A percentile compares a stretch with the other conserved stretches of the same genome.
Conservation (phyloP, 257 asterid genomes). For the Mentha longifolia region DNA sequence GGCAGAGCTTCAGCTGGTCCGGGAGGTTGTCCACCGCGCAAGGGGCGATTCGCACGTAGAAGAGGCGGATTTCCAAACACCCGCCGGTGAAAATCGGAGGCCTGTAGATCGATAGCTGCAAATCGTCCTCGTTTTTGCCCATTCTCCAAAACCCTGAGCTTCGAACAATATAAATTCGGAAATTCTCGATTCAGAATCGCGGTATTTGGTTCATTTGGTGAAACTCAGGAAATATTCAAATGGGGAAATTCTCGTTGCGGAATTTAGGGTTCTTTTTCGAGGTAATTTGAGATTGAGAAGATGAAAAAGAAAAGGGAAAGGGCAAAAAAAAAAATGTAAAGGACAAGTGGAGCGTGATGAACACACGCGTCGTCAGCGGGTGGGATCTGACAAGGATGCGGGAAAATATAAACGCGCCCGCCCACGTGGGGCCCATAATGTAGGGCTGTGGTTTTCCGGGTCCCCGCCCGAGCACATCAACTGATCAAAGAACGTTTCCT, state of each 20-base stretch:
- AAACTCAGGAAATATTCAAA: not conserved
- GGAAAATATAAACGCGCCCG: constrained; percentile 22
- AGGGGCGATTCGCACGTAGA: constrained; percentile 75
- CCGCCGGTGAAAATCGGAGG: constrained; percentile 71
- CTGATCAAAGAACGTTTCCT: too few species aligned
- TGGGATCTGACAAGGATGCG: constrained; percentile 13
- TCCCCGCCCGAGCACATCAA: constrained; percentile 11
- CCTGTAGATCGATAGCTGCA: constrained; percentile 56
- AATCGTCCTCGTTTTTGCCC: constrained; percentile 55
- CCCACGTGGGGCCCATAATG: constrained; percentile 37
- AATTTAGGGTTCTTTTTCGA: constrained; percentile 24
- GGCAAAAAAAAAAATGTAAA: not conserved
- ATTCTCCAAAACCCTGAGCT: constrained; percentile 37
- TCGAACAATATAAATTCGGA: constrained; percentile 13
- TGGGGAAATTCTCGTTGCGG: constrained; percentile 17
- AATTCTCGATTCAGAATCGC: constrained; percentile 6
- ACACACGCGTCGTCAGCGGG: constrained; percentile 40
- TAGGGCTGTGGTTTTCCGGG: constrained; percentile 33
- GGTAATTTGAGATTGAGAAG: constrained; percentile 15
- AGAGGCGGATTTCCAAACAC: constrained; percentile 73
- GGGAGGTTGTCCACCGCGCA: constrained; percentile 63
- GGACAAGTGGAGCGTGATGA: constrained; percentile 36
- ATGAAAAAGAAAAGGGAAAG: too few species aligned
- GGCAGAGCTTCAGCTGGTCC: constrained; percentile 64
- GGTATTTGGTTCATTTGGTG: constrained; percentile 6